Conservation (phyloP, 75 land plant species). For the Pinus taeda region DNA sequence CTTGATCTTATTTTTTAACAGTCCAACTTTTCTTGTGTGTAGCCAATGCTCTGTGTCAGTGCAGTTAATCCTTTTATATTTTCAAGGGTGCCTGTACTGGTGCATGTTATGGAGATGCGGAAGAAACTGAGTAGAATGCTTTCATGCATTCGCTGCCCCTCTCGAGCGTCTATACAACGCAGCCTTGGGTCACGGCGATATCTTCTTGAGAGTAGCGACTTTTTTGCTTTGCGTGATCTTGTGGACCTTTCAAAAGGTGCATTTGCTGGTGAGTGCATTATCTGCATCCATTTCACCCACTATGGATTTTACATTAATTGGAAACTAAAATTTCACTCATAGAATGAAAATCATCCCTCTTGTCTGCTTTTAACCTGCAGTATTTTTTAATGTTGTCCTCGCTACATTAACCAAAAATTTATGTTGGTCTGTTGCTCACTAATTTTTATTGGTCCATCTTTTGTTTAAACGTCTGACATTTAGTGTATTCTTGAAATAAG, state of each 20-base stretch:
- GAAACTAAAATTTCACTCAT: not conserved
- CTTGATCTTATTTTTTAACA: not conserved
- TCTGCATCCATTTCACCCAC: not conserved
- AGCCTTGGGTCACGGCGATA: constrained; percentile 71
- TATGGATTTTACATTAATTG: not conserved
- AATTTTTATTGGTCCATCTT: not conserved
- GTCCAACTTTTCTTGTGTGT: constrained; percentile 21
- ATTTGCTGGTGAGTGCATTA: constrained; percentile 66
- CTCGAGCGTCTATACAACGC: constrained; percentile 57
- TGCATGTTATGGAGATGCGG: constrained; percentile 69
- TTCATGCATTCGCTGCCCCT: constrained; percentile 80
- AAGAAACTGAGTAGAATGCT: constrained; percentile 70
- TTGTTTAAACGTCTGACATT: not conserved
- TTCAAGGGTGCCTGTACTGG: constrained; percentile 77
- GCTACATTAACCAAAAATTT: not conserved
- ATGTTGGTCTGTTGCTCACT: not conserved
- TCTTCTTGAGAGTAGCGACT: constrained; percentile 90
- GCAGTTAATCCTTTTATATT: constrained; percentile 94
- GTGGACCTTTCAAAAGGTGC: constrained; percentile 93
- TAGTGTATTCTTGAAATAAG: not conserved
- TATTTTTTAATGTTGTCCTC: too few relatives aligned
- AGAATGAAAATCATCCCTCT: not conserved
- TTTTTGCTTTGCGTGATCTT: constrained; percentile 90
- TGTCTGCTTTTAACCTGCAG: not conserved
- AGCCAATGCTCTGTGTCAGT: constrained; percentile 98